A percentile compares a stretch with the other conserved stretches of the same genome.
Conservation (phyloP, 495 filamentous ascomycete species). For the Eremomyces bilateralis region DNA sequence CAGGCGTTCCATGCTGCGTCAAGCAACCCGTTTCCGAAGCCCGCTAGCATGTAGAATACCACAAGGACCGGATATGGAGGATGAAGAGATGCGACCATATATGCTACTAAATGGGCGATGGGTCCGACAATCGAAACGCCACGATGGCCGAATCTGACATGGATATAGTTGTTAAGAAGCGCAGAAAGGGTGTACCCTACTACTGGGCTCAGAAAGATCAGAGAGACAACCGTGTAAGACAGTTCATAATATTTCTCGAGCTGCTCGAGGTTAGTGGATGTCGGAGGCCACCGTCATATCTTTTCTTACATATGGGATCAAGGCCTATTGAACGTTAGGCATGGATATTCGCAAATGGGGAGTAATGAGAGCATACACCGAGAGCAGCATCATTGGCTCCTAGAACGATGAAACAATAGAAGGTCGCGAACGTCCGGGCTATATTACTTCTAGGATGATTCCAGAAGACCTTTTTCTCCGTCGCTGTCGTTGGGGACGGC, state of each 20-base stretch:
- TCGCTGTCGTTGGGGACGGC: constrained; percentile 19
- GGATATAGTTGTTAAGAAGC: constrained; percentile 34
- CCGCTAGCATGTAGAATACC: constrained; percentile 33
- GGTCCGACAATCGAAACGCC: constrained; percentile 52
- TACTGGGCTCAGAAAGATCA: constrained; percentile 40
- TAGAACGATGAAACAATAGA: constrained; percentile 56
- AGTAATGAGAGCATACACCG: constrained; percentile 48
- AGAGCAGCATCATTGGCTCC: constrained; percentile 66
- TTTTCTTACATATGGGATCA: constrained; percentile 30
- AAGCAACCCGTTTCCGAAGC: constrained; percentile 39
- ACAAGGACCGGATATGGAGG: constrained; percentile 39
- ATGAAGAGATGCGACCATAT: constrained; percentile 34
- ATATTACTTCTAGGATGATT: constrained; percentile 46
- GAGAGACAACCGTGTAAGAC: constrained; percentile 35
- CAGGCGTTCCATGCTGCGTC: constrained; percentile 46
- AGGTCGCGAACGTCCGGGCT: constrained; percentile 39
- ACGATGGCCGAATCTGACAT: constrained; percentile 41
- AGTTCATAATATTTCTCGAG: constrained; percentile 37
- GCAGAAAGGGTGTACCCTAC: constrained; percentile 35
- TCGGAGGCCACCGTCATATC: no score
- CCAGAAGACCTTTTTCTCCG: constrained; percentile 31
- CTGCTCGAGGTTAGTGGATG: constrained; percentile 18
- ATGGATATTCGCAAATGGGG: not conserved
- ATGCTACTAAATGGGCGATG: constrained; percentile 38
- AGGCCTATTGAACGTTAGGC: no score